Percentiles rank a stretch among this genome's conserved stretches.
Evolutionary conservation across 2,329 filamentous ascomycete species (phyloP).

Genomic region (Dactylellina cionopaga): DNA sequence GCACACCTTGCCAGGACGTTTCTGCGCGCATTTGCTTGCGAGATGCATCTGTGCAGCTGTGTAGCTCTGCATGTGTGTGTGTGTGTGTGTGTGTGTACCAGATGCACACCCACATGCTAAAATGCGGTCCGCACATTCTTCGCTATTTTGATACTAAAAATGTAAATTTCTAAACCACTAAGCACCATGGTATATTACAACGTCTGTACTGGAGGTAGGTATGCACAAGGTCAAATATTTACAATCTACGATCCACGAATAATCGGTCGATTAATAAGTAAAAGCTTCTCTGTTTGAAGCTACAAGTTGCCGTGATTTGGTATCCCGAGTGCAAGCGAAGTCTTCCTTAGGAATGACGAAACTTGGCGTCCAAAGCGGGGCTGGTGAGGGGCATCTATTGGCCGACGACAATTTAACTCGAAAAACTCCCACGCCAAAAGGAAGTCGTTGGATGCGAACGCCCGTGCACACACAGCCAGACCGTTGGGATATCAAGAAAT

Average conservation of each 20-base stretch:
- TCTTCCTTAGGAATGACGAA: constrained; percentile 45
- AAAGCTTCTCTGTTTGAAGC: not conserved
- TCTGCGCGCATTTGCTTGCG: constrained; percentile 17
- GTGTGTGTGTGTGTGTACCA: not conserved
- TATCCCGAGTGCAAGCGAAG: constrained; percentile 11
- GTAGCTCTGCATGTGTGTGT: too few relatives aligned
- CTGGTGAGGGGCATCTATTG: constrained; percentile 30
- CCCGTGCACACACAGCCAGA: constrained; percentile 6
- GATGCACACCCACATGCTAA: not conserved
- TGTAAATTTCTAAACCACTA: too few relatives aligned
- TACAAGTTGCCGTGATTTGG: constrained; percentile 19
- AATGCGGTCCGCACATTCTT: not conserved
- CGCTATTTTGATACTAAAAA: too few relatives aligned
- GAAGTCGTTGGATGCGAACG: constrained; percentile 9
- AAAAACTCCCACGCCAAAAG: constrained; percentile 7
- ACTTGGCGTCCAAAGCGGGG: constrained; percentile 45
- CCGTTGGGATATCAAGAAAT: constrained; percentile 7
- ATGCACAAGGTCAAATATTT: too few relatives aligned
- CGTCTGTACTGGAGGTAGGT: too few relatives aligned
- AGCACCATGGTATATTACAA: too few relatives aligned
- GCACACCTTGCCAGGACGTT: constrained; percentile 8
- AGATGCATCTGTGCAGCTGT: not conserved
- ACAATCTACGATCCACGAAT: too few relatives aligned
- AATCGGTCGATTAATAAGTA: too few relatives aligned
- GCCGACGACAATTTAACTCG: constrained; percentile 19